Conservation (phyloP, 208 protist species). For the Angomonas desouzai region DNA sequence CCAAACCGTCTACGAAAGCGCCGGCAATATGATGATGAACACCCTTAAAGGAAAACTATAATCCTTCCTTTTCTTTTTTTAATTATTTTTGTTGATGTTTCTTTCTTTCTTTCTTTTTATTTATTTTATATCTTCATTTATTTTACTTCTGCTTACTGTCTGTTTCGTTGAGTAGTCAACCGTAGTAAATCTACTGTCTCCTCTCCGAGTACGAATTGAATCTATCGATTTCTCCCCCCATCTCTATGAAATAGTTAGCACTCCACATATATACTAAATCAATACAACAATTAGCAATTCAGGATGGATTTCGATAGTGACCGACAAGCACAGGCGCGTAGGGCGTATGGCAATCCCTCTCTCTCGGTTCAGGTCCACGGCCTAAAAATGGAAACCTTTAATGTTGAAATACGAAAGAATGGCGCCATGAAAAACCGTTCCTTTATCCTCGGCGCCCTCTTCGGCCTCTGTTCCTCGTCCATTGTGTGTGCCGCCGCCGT, state of each 20-base stretch:
- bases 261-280: no score
- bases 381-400: slow-evolving; percentile 72
- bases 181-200: no score
- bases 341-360: slow-evolving; percentile 60
- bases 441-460: slow-evolving; percentile 46
- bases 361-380: slow-evolving; percentile 69
- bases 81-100: slow-evolving; percentile 12
- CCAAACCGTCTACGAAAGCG: slow-evolving; percentile 63
- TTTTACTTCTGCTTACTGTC: no score
- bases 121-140: no score
- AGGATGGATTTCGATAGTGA: slow-evolving; percentile 36
- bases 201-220: no score
- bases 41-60: slow-evolving; percentile 76
- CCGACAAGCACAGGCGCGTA: slow-evolving; percentile 37
- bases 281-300: slow-evolving; percentile 2
- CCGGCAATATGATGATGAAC: slow-evolving; percentile 67
- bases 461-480: slow-evolving; percentile 51
- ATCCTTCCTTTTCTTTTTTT: slow-evolving; percentile 8
- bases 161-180: no score
- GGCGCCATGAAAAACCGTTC: slow-evolving; percentile 76
- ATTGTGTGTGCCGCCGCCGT: slow-evolving; percentile 14
- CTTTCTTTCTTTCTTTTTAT: slow-evolving; percentile 6
- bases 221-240: no score
- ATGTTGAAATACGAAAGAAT: slow-evolving; percentile 81
- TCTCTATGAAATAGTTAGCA: no score